A percentile compares a stretch with the other conserved stretches of the same genome.
Conservation (phyloP, 768 basidiomycete genomes). For the Termitomyces sp. region DNA sequence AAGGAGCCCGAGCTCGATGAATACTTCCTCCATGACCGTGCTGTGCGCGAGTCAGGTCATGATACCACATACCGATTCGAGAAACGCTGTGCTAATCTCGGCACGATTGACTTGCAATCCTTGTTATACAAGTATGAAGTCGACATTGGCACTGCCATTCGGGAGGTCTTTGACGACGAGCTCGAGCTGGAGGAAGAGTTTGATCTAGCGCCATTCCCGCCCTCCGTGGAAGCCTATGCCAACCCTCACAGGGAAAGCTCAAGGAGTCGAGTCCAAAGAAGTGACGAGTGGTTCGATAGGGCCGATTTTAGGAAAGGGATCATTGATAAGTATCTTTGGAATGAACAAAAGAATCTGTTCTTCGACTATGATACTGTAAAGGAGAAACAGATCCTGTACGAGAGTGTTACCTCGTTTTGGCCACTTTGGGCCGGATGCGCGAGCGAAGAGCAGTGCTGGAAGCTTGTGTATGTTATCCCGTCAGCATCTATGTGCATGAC, state of each 20-base stretch:
- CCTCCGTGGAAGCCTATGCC: conserved; percentile 66
- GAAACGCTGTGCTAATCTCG: conserved; percentile 95
- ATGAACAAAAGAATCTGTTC: conserved; percentile 91
- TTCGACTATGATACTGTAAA: conserved; percentile 95
- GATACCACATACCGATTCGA: conserved; percentile 98
- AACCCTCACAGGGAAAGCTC: conserved; percentile 62
- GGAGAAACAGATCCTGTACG: conserved; percentile 90
- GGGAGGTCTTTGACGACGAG: conserved; percentile 91
- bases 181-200: conserved; percentile 94
- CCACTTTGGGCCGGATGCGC: conserved; percentile 97
- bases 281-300: conserved; percentile 91
- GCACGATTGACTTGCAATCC: conserved; percentile 93
- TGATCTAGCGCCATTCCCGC: conserved; percentile 88
- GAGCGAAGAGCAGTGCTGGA: conserved; percentile 92
- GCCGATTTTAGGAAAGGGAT: conserved; percentile 79
- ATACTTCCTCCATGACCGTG: conserved; percentile 96
- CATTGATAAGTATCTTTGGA: conserved; percentile 97
- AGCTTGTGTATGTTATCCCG: conserved; percentile 72
- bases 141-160: conserved; percentile 97
- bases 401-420: conserved; percentile 97
- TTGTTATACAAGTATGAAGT: conserved; percentile 98
- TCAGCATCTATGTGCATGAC: conserved; percentile 4
- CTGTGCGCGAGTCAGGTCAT: conserved; percentile 95
- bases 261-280: conserved; percentile 59
- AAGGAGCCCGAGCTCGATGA: conserved; percentile 90